Base-by-base conservation (phyloP, 768 basidiomycete genomes). In the Neoboletus magnificus region DNA sequence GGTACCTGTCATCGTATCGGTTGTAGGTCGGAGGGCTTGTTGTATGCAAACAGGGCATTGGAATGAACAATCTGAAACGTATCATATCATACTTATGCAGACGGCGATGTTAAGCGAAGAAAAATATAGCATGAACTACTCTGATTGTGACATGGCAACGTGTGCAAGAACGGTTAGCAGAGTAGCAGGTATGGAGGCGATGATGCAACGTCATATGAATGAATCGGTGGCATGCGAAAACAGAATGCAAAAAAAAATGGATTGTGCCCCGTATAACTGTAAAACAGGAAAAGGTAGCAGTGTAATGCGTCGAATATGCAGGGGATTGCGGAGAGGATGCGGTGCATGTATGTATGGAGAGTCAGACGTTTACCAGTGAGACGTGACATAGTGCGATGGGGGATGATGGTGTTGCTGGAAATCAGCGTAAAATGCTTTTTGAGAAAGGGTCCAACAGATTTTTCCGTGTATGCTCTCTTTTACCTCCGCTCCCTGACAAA, bases 401-500 rank as follows among this genome's bases (percentile, higher is more conserved):
- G 35, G 35, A 40, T 54, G 30, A 47, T 48, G 55, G 29, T 42
- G 55, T 62, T 60, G 44, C 45, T 48, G 49, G 39, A 53, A 58
- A 59, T 56, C 56, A 48, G 41, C 48, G 55, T 46, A 32, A 56
- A 43, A 58, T 64, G 58, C 57, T 44, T 69, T 68, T 63, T 40
- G 13, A 56, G 39, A 56, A 59, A 57, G n/a, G 25, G 48, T 55
- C 32, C 54, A 37, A 35, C 6, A 27, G 36, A 12, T n/a, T 43
- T 52, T 48, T 48, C 39, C 43, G 18, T 43, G 39, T 13, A 37
- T 45, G 50, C n/a, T 13, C 37, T 32, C 23, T 18, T 35, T 71
- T 35, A 73, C 57, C 70, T 68, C 45, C 67, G 63, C 7, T 70
- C 59, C 64, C 58, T 73, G 59, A 55, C 75, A 71, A 60, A 74